Evolutionary conservation across 495 filamentous ascomycete species (phyloP), one percentile per base, ranked within the genome.

Genomic region (Evansstolkia leycettana): DNA sequence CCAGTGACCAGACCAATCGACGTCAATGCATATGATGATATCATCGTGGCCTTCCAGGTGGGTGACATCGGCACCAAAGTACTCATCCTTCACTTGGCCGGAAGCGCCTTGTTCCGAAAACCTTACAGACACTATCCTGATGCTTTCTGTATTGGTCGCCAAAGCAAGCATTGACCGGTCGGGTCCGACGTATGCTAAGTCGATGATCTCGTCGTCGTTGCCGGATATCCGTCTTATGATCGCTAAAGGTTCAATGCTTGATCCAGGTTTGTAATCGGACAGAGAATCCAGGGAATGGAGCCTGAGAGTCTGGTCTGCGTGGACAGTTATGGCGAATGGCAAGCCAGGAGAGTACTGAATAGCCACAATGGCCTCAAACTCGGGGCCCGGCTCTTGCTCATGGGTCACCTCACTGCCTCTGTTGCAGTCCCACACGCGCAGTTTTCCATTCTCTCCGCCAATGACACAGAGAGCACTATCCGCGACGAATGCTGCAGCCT

Each of bases 1-100:
- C 90, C 90, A 99, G 52, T 85, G 76, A 7, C 92, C 90, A 4
- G 90, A 94, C 84, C 84, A 93, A 57, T 96, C 90, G 13, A 82
- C 76, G 58, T 93, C 87, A 19, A 99, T 62, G 37, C 84, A 90
- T 58, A 99, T 93, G 36, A 96, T 81, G 28, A 96, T 94, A 42
- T 96, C 90, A 34, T 84, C 77, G 42, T 99, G 90, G 18, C 87
- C 90, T 44, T 80, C 82, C 5, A 98, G 67, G 34, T 84, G 64
- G 3, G 78, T 81, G 28, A 93, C 69, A 52, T 96, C 90, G 23
- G 85, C 82, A 3, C 89, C 89, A 82, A 95, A 68, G 52, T 88
- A 88, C 11, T 67, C 62, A 35, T 55, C 49, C 17, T 36, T 31
- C 14, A 37, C 43, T 25, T 45, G 29, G 48, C 45, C 41, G 5